These are phyloP conservation scores for Pseudopyricularia cyperi DNA, from an alignment of 2,329 filamentous ascomycete genomes.

Conservation along the genomic window DNA sequence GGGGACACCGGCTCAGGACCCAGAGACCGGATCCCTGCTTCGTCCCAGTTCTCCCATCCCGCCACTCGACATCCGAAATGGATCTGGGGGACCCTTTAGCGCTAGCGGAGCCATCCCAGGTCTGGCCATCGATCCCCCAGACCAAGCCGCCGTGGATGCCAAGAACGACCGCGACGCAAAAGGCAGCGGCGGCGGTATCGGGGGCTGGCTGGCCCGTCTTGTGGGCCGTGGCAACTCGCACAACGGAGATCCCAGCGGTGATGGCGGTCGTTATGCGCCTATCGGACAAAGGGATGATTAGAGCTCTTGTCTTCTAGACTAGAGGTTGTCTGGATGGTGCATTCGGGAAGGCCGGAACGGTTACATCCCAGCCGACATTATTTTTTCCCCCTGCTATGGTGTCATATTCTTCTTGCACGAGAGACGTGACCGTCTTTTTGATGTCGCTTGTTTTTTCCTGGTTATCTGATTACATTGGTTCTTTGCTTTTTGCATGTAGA, in stretches of 20 bases:
- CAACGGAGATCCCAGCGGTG: constrained; percentile 13
- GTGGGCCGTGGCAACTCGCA: constrained; percentile 20
- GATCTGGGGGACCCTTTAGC: constrained; percentile 29
- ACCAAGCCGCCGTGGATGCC: constrained; percentile 33
- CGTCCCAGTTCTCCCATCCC: constrained; percentile 66
- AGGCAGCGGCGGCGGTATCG: constrained; percentile 27
- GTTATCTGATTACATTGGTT: no score
- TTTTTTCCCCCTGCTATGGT: no score
- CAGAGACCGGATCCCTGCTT: constrained; percentile 72
- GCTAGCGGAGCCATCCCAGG: constrained; percentile 63
- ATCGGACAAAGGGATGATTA: constrained; percentile 26
- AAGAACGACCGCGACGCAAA: constrained; percentile 13
- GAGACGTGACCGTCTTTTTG: no score
- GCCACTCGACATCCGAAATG: constrained; percentile 53
- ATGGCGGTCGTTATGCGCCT: constrained; percentile 23
- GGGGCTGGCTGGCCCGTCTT: constrained; percentile 32
- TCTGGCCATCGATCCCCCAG: constrained; percentile 68
- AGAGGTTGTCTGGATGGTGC: background rate
- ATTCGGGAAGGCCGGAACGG: background rate
- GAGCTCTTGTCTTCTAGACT: background rate
- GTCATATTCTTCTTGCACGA: no score
- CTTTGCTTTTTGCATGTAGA: no score
- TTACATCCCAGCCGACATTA: no score
- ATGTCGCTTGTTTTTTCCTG: no score
- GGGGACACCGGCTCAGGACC: constrained; percentile 60